Base-by-base conservation (phyloP, 2,329 filamentous ascomycete genomes). In the Penicillium hordei region DNA sequence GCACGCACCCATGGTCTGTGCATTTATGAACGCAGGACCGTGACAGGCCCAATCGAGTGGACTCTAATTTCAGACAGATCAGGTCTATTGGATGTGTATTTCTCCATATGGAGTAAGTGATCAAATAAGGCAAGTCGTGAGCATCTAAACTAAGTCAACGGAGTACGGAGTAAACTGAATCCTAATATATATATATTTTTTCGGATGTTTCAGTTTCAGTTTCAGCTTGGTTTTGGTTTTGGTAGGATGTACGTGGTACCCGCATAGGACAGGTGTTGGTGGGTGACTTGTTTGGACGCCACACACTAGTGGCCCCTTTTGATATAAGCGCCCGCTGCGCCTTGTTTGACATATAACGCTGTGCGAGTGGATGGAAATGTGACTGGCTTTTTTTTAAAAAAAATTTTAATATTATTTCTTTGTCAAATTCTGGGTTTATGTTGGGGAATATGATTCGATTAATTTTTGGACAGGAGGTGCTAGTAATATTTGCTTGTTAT, bases 321-420 rank as follows among this genome's bases (percentile, higher is more conserved):
- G 42, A 45, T 54, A 59, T 66, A 66, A 66, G 64, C 64, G 63
- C 60, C 50, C 40, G 44, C 48, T 23, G 55, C 59, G 59, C 61
- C 60, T 46, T 57, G 56, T 63, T 65, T 58, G 58, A 60, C 54
- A 43, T 55, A 45, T 51, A 52, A 51, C 53, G 53, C 53, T 29
- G 29, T 40, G 9, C 25, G 52, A 50, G 43, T 49, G 46, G 48
- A 52, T 23, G 38, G 36, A 29, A n/a, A 42, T 55, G 53, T 55
- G 53, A 55, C 29, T 27, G 25, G 7, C 34, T 48, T n/a, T 33
- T 31, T 10, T 15, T 19, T 9, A 23, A 23, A 23, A 23, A 23
- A 23, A 23, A 23, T 23, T n/a, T n/a, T n/a, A n/a, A n/a, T n/a
- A 15, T 40, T 15, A 15, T 40, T 48, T 34, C 25, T 31, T 13